A percentile compares a stretch with the other conserved stretches of the same genome.
Evolutionary conservation across 441 rosid species (phyloP).

Genomic region (Erodium texanum): DNA sequence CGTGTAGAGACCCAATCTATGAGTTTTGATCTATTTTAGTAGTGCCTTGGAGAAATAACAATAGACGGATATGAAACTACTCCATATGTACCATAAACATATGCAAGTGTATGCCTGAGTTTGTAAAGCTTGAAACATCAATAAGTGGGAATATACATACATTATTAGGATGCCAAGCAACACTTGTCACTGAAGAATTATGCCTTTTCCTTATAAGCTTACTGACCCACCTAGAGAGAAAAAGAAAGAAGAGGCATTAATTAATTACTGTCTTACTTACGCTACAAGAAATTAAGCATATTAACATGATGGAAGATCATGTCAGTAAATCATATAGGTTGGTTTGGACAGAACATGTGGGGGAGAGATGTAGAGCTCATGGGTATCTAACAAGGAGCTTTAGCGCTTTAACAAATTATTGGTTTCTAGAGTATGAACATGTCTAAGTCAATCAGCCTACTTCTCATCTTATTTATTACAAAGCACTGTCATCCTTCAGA

Average conservation of each 20-base stretch:
- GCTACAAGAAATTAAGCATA: not conserved
- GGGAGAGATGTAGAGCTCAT: not conserved
- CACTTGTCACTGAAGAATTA: conserved; percentile 83
- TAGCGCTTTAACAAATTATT: not conserved
- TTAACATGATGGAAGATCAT: not conserved
- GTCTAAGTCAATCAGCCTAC: not conserved
- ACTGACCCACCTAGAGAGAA: conserved; percentile 86
- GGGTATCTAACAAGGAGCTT: not conserved
- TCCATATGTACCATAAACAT: not conserved
- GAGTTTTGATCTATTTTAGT: not conserved
- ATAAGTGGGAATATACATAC: conserved; percentile 31
- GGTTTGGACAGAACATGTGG: not conserved
- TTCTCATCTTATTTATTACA: not conserved
- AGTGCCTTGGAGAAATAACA: not conserved
- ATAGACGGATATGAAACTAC: not conserved
- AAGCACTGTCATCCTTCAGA: not conserved
- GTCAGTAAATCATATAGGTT: not conserved
- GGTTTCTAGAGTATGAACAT: not conserved
- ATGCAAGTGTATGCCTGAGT: not conserved
- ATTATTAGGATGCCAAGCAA: conserved; percentile 98
- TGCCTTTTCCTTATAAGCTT: conserved; percentile 87
- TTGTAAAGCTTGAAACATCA: not conserved
- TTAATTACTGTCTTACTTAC: conserved; percentile 17
- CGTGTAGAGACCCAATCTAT: not conserved
- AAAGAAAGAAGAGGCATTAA: too few species aligned